A percentile compares a stretch with the other conserved stretches of the same genome.
These are phyloP conservation scores for Pistacia integerrima DNA, from an alignment of 345 rosid species.

Conservation along the genomic window DNA sequence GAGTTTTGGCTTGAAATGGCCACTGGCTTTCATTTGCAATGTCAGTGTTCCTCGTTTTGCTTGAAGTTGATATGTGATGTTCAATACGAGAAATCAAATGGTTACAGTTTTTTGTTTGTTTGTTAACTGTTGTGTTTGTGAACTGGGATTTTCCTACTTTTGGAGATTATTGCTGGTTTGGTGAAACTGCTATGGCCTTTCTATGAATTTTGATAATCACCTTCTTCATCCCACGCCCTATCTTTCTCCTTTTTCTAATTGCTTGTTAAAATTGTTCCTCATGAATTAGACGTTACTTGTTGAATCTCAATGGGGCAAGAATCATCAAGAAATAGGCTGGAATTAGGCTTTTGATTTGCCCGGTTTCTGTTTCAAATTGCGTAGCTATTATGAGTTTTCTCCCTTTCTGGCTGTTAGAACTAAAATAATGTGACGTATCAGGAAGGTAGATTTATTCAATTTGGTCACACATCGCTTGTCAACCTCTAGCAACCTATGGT, in stretches of 20 bases:
- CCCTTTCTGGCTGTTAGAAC: background rate
- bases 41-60: slow-evolving; percentile 1
- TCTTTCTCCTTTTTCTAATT: background rate
- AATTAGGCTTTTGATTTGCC: slow-evolving; percentile 15
- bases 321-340: slow-evolving; percentile 7
- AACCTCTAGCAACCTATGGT: background rate
- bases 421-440: background rate
- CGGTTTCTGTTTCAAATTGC: slow-evolving; percentile 7
- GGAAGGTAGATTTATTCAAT: background rate
- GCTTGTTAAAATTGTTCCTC: background rate
- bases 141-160: slow-evolving; percentile 6
- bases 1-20: slow-evolving; percentile 13
- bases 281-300: background rate
- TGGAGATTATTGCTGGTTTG: background rate
- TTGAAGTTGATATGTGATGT: slow-evolving; percentile 5
- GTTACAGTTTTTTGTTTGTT: background rate
- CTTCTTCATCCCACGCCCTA: too few species aligned
- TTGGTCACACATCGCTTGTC: background rate
- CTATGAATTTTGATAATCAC: background rate
- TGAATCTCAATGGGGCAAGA: slow-evolving; percentile 5
- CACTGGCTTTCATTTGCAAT: slow-evolving; percentile 12
- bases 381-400: too few species aligned
- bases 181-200: background rate
- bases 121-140: background rate
- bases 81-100: slow-evolving; percentile 9